Base-by-base conservation (phyloP, 2,329 filamentous ascomycete genomes). In the Phoma herbarum region DNA sequence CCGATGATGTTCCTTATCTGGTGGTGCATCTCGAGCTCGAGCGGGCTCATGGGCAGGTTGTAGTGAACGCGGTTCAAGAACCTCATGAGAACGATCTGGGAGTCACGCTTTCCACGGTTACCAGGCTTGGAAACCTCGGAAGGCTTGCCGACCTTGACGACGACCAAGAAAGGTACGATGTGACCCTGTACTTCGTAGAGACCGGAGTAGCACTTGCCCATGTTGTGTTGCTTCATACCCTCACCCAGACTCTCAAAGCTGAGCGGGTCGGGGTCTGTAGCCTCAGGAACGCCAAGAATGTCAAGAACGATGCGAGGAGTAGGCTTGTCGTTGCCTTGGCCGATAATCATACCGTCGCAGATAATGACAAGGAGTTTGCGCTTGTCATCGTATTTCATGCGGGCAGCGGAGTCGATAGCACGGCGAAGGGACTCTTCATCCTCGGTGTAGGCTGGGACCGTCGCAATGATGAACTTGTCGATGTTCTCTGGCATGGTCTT, bases 41-140 rank as follows among this genome's bases (percentile, higher is more conserved):
- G 84, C 4, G 95, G 95, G 71, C 89, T 96, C 95, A 99, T 99
- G 22, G 95, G 82, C 55, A 94, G 83, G 77, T 97, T 97, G 84
- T 99, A 97, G 81, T 99, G 95, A 47, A 99, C 93, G 65, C 95
- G 92, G 85, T 99, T 98, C 74, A 99, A 86, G 89, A 99, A 99
- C 64, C 95, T 90, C 95, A 99, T 99, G 62, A 98, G 82, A 64
- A 99, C 85, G 90, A 99, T 96, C 79, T 99, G 95, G 52, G 95
- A 98, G 79, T 99, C 95, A 85, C 95, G 94, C 85, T 99, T 99
- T 79, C 95, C 95, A 84, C 95, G 91, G 82, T 99, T 99, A 77
- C 95, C 95, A 61, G 95, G 89, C 64, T 77, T 81, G 41, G 81
- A 81, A 25, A 90, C 88, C 76, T 92, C 89, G n/a, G 88, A 90